A percentile compares a stretch with the other conserved stretches of the same genome.
phyloP scores from a whole-genome alignment of 2,329 filamentous ascomycete genomes.

The Aschersonia sp. region DNA sequence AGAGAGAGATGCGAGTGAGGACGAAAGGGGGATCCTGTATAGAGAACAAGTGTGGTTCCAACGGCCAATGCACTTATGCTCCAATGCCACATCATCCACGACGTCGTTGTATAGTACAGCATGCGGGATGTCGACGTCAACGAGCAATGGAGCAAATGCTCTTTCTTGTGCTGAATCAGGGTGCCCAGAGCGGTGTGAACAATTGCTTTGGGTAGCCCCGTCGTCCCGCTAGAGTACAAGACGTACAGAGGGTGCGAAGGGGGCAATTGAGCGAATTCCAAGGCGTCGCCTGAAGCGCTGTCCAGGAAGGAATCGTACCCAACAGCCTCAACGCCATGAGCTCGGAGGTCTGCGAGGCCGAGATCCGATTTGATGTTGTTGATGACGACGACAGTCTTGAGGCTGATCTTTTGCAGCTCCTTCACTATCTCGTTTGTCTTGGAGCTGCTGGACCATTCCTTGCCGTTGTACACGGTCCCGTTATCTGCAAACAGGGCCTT shows the following conservation, averaged over 20 bases:
- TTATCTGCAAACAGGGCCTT: slow-evolving; percentile 77
- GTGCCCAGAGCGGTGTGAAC: slow-evolving; percentile 85
- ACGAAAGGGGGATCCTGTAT: slow-evolving; percentile 83
- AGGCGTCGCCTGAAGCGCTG: slow-evolving; percentile 25
- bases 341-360: slow-evolving; percentile 25
- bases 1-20: slow-evolving; percentile 69
- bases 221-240: slow-evolving; percentile 86
- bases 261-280: slow-evolving; percentile 61
- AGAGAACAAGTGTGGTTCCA: slow-evolving; percentile 72
- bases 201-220: slow-evolving; percentile 78
- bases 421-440: slow-evolving; percentile 69
- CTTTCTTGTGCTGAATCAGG: slow-evolving; percentile 92
- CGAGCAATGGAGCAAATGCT: slow-evolving; percentile 77
- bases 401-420: slow-evolving; percentile 40
- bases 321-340: slow-evolving; percentile 23
- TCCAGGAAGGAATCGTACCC: slow-evolving; percentile 31
- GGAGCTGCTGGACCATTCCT: slow-evolving; percentile 62
- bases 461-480: slow-evolving; percentile 80
- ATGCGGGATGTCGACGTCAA: slow-evolving; percentile 58
- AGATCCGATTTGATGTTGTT: slow-evolving; percentile 41
- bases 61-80: slow-evolving; percentile 72
- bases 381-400: slow-evolving; percentile 63
- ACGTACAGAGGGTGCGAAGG: slow-evolving; percentile 88
- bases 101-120: slow-evolving; percentile 89
- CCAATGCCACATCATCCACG: slow-evolving; percentile 99